These are phyloP conservation scores for Globisporangium yorkense DNA, from an alignment of 352 stramenopile species.

Conservation along the genomic window DNA sequence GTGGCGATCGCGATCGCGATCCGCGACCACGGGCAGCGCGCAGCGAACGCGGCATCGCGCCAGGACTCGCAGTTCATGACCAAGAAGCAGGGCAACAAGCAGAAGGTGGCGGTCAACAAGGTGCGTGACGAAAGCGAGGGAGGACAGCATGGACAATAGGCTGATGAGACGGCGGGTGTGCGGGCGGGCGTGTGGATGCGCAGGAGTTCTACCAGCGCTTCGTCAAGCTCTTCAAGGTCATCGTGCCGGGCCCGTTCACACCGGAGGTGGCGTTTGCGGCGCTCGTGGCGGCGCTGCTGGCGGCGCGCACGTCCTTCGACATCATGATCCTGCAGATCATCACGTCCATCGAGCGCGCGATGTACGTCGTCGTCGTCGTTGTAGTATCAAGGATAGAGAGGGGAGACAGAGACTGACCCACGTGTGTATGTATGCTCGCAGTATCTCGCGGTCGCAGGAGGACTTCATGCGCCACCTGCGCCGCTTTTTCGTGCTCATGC, in stretches of 20 bases:
- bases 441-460: constrained; percentile 57
- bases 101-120: constrained; percentile 65
- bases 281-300: constrained; percentile 54
- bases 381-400: not conserved
- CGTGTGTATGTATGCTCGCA: constrained; percentile 1
- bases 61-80: constrained; percentile 71
- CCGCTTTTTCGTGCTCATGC: constrained; percentile 72
- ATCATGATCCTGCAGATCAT: constrained; percentile 74
- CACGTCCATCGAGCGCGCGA: constrained; percentile 68
- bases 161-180: not conserved
- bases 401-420: not conserved
- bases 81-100: constrained; percentile 62
- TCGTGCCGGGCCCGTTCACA: constrained; percentile 63
- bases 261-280: constrained; percentile 62
- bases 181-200: not conserved
- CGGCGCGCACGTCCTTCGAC: constrained; percentile 69
- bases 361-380: constrained; percentile 21
- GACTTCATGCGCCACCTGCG: constrained; percentile 62
- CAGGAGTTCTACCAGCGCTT: constrained; percentile 61
- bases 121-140: constrained; percentile 8
- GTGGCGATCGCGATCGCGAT: constrained; percentile 60
- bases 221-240: constrained; percentile 61
- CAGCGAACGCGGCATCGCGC: constrained; percentile 34
- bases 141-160: not conserved
- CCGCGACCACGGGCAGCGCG: constrained; percentile 52